Evolutionary conservation across 164 flowering plant species (phyloP), one percentile per base, ranked within the genome.

Genomic region (Berberis thunbergii): DNA sequence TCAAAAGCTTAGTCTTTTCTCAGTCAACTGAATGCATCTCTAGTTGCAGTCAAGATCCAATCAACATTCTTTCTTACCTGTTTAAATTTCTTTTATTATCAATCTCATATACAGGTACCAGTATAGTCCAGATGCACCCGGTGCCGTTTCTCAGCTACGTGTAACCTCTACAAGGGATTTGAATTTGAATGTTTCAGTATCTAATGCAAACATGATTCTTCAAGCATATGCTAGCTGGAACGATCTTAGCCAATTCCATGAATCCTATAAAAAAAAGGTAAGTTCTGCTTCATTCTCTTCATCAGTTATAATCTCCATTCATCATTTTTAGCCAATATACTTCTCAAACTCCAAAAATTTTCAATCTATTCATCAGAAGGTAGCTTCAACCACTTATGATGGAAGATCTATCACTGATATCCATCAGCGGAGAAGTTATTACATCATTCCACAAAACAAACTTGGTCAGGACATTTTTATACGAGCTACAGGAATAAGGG

Each of bases 171-270:
- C 86, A 6, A 73, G 81, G 74, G 96, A 89, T 74, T 78, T 94
- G 46, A 94, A 89, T 69, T 61, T 94, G 72, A 94, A 94, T 81
- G 68, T 91, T 64, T 83, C 99, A n/a, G 91, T 85, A 12, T 89
- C 96, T 57, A 91, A 89, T 81, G 83, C 77, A 60, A 94, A 94
- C 73, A 87, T 85, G 91, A 74, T 94, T 50, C 73, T 94, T 66
- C 99, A 94, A 87, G 99, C 99, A 44, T 94, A 94, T 83, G 86
- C 90, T 46, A 94, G 97, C 81, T 94, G 99, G 99, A 86, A 70
- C 67, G 86, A 79, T 75, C 86, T 91, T 62, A 78, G 74, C 52
- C 77, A 78, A 66, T 83, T 71, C 45, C 85, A 87, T 64, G 82
- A 78, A 63, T 69, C 83, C 64, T 50, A 67, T 61, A 76, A 60